Conservation (phyloP, 139 green algal species). For the Chlamydomonas eustigma region DNA sequence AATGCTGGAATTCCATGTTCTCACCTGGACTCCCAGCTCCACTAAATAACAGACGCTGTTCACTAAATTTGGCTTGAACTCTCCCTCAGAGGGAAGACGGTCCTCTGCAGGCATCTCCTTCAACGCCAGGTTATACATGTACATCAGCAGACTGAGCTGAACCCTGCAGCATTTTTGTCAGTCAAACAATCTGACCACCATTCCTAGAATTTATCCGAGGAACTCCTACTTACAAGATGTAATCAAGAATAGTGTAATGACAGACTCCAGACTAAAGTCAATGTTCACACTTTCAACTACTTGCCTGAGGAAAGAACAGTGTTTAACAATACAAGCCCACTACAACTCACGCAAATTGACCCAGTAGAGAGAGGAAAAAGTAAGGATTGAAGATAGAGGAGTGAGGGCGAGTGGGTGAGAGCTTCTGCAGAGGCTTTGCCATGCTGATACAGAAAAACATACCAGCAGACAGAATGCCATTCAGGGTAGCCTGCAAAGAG, state of each 20-base stretch:
- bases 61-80: conserved; percentile 95
- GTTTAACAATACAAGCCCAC: neutral
- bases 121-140: conserved; percentile 61
- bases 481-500: conserved; percentile 75
- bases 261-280: too few relatives aligned
- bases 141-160: conserved; percentile 74
- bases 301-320: neutral
- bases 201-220: too few relatives aligned
- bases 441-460: conserved; percentile 94
- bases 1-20: too few relatives aligned
- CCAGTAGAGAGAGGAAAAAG: conserved; percentile 88
- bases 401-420: conserved; percentile 84
- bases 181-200: too few relatives aligned
- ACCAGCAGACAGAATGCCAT: conserved; percentile 58
- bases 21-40: conserved; percentile 75
- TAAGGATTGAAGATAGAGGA: conserved; percentile 89
- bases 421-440: conserved; percentile 72
- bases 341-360: conserved; percentile 78
- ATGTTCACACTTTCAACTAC: too few relatives aligned
- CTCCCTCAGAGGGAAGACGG: conserved; percentile 64
- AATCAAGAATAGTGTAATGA: too few relatives aligned
- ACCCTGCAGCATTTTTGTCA: too few relatives aligned
- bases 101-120: conserved; percentile 53
- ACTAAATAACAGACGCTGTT: conserved; percentile 95
- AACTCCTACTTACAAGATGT: too few relatives aligned